Evolutionary conservation across 306 rosid species (phyloP), one percentile per base, ranked within the genome.

Genomic region (Rosa multiflora): DNA sequence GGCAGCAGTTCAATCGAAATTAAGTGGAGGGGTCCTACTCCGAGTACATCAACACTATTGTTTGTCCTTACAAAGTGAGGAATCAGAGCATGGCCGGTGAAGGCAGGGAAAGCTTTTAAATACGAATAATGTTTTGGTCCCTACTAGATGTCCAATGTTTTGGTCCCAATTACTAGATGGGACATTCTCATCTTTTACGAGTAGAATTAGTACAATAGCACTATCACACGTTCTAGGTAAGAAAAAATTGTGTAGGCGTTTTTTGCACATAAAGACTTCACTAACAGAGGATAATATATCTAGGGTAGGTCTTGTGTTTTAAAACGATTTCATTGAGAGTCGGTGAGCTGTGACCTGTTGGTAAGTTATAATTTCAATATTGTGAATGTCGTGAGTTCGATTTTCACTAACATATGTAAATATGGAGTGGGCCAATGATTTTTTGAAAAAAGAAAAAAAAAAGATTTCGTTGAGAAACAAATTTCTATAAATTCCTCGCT

Each of bases 11-110:
- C 70, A 10, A 3, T 21, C 11, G 47, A 44, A 44, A 44, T 23
- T 10, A 39, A 55, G 67, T 73, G 77, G 67, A 56, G 67, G 52
- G 77, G 14, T 7, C 39, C n/a, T 51, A n/a, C 21, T n/a, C 64
- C 20, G 77, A 55, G 37, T 73, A 55, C 49, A 73, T 39, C 37
- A 5, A 53, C 67, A 73, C 77, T 5, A 73, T 0, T 17, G n/a
- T 11, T n/a, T 39, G 67, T 73, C 51, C 67, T 6, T 1, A 39
- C 0, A 73, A 72, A 39, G 77, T 39, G 39, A 39, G 67, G 67
- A 73, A 23, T 23, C 26, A 23, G 5, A 0, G 21, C 8, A 13
- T 13, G 68, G n/a, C n/a, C n/a, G n/a, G 70, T 14, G 44, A 15
- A 18, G 69, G 23, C 46, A 63, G 43, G 6, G n/a, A 63, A 13